phyloP scores from a whole-genome alignment of 371 early-diverging fungal species.

The Mucor circinelloides region DNA sequence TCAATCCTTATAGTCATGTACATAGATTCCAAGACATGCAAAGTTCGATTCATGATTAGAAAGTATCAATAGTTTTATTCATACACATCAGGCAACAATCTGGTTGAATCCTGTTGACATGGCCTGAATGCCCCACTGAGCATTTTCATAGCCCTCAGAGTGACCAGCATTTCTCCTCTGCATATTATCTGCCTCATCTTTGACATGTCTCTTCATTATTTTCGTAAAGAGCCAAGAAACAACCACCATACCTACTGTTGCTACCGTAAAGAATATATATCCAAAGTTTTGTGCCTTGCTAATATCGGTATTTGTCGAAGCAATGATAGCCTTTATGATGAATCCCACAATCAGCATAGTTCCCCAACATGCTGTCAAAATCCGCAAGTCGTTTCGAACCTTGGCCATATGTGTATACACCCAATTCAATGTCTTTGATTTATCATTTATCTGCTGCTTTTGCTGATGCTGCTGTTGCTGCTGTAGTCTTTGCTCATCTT shows the following conservation, averaged over 20 bases:
- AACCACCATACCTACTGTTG: slow-evolving; percentile 21
- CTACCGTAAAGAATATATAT: slow-evolving; percentile 37
- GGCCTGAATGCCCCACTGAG: slow-evolving; percentile 34
- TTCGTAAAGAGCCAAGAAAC: slow-evolving; percentile 43
- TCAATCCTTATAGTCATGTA: not conserved
- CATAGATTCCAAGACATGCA: not conserved
- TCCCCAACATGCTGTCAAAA: slow-evolving; percentile 50
- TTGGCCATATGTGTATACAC: slow-evolving; percentile 34
- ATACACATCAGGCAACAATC: slow-evolving; percentile 23
- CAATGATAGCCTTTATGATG: slow-evolving; percentile 40
- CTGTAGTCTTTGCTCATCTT: slow-evolving; percentile 21
- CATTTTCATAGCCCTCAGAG: slow-evolving; percentile 28
- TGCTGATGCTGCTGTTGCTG: not conserved
- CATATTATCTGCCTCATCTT: slow-evolving; percentile 18
- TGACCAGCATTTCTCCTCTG: not conserved
- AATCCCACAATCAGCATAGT: slow-evolving; percentile 36
- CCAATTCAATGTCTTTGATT: slow-evolving; percentile 7
- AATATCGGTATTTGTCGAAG: slow-evolving; percentile 30
- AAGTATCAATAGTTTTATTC: not conserved
- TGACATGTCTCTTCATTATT: slow-evolving; percentile 29
- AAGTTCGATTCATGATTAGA: too few species aligned
- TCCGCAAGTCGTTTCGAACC: slow-evolving; percentile 39
- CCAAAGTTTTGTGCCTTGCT: slow-evolving; percentile 31
- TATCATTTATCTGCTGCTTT: slow-evolving; percentile 2
- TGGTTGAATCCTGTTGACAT: slow-evolving; percentile 37